phyloP scores from a whole-genome alignment of 345 rosid species.

The Syzygium aqueum region DNA sequence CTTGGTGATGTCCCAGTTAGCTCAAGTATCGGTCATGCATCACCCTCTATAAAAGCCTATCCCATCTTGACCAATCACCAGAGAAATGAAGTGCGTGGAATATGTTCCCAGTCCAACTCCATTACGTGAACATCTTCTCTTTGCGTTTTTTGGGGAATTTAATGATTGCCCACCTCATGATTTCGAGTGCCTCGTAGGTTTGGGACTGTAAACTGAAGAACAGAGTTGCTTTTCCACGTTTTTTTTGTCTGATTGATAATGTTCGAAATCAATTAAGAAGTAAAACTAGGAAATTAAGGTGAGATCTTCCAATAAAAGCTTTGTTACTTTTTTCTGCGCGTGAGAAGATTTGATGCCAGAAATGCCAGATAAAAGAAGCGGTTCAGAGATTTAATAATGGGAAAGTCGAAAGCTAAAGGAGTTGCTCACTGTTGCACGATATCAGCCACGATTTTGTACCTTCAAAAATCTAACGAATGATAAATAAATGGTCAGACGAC shows the following conservation, averaged over 20 bases:
- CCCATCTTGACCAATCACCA: neutral
- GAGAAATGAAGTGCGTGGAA: neutral
- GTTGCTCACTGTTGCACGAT: neutral
- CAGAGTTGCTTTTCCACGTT: neutral
- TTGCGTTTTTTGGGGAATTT: neutral
- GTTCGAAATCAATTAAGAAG: neutral
- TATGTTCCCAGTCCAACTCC: neutral
- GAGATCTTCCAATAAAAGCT: neutral
- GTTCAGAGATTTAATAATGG: neutral
- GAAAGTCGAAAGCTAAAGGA: slow-evolving; percentile 1
- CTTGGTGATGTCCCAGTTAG: neutral
- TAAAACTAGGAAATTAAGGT: neutral
- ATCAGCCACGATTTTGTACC: neutral
- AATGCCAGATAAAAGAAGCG: neutral
- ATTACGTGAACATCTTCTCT: neutral
- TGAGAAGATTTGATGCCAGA: neutral
- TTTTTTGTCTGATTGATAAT: neutral
- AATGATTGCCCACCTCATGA: neutral
- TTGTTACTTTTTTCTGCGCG: neutral
- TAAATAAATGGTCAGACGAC: neutral
- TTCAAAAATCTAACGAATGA: neutral
- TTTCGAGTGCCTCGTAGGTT: neutral
- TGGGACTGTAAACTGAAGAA: neutral
- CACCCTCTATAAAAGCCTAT: neutral
- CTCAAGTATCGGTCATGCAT: neutral